phyloP scores from a whole-genome alignment of 306 rosid genomes.

The Cajanus cajan region DNA sequence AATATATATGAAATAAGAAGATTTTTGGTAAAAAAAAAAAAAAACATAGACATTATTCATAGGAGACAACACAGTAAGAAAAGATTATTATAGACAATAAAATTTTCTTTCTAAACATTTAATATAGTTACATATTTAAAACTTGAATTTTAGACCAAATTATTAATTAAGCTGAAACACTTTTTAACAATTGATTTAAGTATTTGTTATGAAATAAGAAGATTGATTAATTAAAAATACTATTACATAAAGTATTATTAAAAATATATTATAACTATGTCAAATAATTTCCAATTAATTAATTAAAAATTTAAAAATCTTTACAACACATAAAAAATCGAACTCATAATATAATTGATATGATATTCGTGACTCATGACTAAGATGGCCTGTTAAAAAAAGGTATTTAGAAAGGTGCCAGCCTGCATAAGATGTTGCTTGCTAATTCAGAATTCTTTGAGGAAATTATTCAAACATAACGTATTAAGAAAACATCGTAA shows the following conservation, averaged over 20 bases:
- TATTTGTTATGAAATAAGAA: too few species aligned
- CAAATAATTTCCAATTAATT: neutral
- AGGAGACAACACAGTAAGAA: too few species aligned
- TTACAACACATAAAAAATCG: neutral
- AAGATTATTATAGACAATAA: too few species aligned
- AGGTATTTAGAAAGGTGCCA: conserved; percentile 2
- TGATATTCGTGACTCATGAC: conserved; percentile 1
- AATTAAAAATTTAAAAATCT: neutral
- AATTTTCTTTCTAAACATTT: too few species aligned
- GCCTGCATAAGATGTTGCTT: conserved; percentile 22
- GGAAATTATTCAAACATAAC: conserved; percentile 15
- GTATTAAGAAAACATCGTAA: neutral
- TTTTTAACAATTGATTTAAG: too few species aligned
- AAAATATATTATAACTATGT: neutral
- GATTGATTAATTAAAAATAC: neutral
- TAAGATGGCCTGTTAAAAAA: neutral
- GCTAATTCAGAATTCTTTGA: neutral
- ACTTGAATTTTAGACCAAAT: too few species aligned
- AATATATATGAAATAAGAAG: too few species aligned
- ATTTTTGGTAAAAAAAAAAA: too few species aligned
- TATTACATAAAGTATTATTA: neutral
- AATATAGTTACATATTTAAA: too few species aligned
- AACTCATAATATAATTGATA: neutral
- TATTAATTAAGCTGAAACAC: too few species aligned
- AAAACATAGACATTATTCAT: too few species aligned